phyloP scores from a whole-genome alignment of 345 rosid species.

The Lenwebbia sp. region DNA sequence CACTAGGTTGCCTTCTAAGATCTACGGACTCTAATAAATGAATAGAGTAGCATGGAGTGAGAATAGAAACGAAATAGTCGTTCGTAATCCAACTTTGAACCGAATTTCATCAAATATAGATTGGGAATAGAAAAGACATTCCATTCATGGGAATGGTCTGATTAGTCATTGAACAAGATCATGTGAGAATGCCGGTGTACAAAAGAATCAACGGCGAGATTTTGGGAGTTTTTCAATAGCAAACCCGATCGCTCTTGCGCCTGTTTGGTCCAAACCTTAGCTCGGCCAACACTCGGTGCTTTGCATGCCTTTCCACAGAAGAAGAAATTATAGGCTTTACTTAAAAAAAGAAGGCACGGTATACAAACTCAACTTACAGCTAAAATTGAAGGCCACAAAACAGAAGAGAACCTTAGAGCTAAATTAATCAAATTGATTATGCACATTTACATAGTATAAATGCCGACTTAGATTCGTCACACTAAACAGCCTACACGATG shows the following conservation, averaged over 20 bases:
- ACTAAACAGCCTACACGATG: background rate
- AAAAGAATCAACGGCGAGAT: background rate
- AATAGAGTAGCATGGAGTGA: background rate
- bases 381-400: background rate
- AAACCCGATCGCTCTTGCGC: background rate
- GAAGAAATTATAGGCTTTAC: background rate
- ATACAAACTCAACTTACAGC: background rate
- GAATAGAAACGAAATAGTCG: background rate
- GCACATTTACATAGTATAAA: background rate
- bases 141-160: background rate
- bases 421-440: background rate
- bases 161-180: too few species aligned
- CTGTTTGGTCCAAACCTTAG: background rate
- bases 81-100: too few species aligned
- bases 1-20: background rate
- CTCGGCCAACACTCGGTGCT: background rate
- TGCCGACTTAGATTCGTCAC: background rate
- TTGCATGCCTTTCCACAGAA: background rate
- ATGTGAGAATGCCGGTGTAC: too few species aligned
- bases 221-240: background rate
- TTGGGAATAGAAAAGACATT: background rate
- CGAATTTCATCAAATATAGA: background rate
- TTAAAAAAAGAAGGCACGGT: background rate
- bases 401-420: background rate
- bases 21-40: background rate